Evolutionary conservation across 441 rosid genomes (phyloP).

Genomic region (Bruguiera hainesii): DNA sequence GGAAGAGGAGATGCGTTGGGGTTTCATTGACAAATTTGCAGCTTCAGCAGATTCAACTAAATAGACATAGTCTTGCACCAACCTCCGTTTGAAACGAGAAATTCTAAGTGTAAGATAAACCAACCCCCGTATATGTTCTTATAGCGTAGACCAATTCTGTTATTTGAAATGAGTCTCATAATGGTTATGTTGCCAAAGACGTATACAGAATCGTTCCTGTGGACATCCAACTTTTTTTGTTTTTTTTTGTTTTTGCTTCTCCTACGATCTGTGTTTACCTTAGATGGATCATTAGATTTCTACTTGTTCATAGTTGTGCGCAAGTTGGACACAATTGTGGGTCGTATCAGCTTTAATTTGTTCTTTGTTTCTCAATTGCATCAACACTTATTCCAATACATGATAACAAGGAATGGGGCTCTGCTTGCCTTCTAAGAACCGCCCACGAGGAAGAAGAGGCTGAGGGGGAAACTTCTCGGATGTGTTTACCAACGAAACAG

Average conservation of each 20-base stretch:
- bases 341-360: constrained; percentile 1
- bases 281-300: not conserved
- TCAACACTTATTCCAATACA: constrained; percentile 1
- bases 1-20: constrained; percentile 74
- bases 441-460: not conserved
- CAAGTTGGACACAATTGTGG: constrained; percentile 8
- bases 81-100: constrained; percentile 39
- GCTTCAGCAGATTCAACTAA: constrained; percentile 40
- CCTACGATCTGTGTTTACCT: too few relatives aligned
- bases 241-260: too few relatives aligned
- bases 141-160: too few relatives aligned
- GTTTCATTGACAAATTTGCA: constrained; percentile 45
- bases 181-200: too few relatives aligned
- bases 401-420: constrained; percentile 7
- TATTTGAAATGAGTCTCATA: too few relatives aligned
- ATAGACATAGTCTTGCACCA: constrained; percentile 28
- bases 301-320: constrained; percentile 17
- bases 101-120: not conserved
- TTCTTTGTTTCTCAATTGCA: constrained; percentile 1
- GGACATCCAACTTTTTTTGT: too few relatives aligned
- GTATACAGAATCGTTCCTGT: too few relatives aligned
- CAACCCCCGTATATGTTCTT: too few relatives aligned
- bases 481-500: not conserved
- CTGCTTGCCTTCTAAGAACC: constrained; percentile 2
- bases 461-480: too few relatives aligned